Percentiles rank a stretch among this genome's conserved stretches.
phyloP scores from a whole-genome alignment of 2,329 filamentous ascomycete species.

The Cercospora zeina region DNA sequence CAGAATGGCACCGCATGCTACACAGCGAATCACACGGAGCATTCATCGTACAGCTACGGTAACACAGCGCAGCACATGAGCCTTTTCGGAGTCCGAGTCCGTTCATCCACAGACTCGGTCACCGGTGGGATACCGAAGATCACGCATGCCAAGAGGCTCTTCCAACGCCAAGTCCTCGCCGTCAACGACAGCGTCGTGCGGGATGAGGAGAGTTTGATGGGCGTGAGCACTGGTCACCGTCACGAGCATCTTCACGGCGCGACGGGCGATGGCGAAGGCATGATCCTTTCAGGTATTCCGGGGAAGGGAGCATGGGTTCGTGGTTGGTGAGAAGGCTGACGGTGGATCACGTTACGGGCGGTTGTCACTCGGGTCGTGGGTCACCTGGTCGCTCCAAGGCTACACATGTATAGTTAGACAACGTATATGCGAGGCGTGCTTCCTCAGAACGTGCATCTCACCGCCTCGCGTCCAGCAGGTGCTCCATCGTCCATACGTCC shows the following conservation, averaged over 20 bases:
- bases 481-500: background rate
- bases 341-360: slow-evolving; percentile 23
- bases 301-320: slow-evolving; percentile 23
- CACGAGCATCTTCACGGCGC: slow-evolving; percentile 18
- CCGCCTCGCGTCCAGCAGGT: background rate
- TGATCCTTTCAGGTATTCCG: slow-evolving; percentile 27
- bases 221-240: slow-evolving; percentile 17
- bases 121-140: slow-evolving; percentile 22
- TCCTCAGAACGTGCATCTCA: background rate
- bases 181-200: slow-evolving; percentile 55
- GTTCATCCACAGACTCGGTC: slow-evolving; percentile 13
- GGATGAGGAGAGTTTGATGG: slow-evolving; percentile 48
- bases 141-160: slow-evolving; percentile 50
- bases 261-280: slow-evolving; percentile 13
- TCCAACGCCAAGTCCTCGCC: slow-evolving; percentile 58
- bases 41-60: slow-evolving; percentile 55
- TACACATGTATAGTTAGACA: background rate
- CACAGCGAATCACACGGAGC: slow-evolving; percentile 50
- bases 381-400: background rate
- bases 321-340: slow-evolving; percentile 12
- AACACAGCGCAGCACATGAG: slow-evolving; percentile 58
- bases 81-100: slow-evolving; percentile 54
- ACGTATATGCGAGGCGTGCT: background rate
- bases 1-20: slow-evolving; percentile 62
- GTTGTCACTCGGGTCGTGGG: slow-evolving; percentile 13